These are phyloP conservation scores for Eudorina sp. DNA, from an alignment of 139 green algal genomes.

Conservation along the genomic window DNA sequence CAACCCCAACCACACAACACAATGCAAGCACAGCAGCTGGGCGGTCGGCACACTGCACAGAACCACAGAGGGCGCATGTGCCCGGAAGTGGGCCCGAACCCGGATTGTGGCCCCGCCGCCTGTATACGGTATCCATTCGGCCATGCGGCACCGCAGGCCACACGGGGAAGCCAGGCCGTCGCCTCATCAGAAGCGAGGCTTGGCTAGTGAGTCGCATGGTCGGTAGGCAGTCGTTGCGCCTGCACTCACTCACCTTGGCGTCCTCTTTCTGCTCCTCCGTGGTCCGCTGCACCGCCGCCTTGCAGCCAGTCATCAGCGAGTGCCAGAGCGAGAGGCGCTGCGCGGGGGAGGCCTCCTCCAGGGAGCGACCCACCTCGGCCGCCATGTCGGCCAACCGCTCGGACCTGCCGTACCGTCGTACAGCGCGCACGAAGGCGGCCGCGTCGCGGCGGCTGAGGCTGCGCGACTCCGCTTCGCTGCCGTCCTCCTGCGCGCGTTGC, in stretches of 20 bases:
- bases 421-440: constrained; percentile 74
- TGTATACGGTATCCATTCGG: no score
- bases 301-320: constrained; percentile 68
- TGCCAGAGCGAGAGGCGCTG: constrained; percentile 66
- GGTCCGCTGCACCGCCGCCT: constrained; percentile 50
- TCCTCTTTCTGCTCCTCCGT: constrained; percentile 57
- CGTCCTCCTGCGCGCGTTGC: constrained; percentile 30
- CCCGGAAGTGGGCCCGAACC: not conserved
- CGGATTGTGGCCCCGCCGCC: no score
- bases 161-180: no score
- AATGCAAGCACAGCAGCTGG: no score
- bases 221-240: no score
- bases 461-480: constrained; percentile 28
- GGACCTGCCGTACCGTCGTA: constrained; percentile 68
- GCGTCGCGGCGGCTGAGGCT: constrained; percentile 75
- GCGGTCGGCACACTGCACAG: no score
- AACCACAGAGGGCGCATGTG: no score
- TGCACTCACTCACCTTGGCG: constrained; percentile 67
- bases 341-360: constrained; percentile 51
- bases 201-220: no score
- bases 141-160: no score
- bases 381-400: constrained; percentile 63
- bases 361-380: constrained; percentile 62
- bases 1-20: no score
- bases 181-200: no score